Evolutionary conservation across 1,139 yeast genomes (phyloP), one percentile per base, ranked within the genome.

Genomic region (Taphrina sp.): DNA sequence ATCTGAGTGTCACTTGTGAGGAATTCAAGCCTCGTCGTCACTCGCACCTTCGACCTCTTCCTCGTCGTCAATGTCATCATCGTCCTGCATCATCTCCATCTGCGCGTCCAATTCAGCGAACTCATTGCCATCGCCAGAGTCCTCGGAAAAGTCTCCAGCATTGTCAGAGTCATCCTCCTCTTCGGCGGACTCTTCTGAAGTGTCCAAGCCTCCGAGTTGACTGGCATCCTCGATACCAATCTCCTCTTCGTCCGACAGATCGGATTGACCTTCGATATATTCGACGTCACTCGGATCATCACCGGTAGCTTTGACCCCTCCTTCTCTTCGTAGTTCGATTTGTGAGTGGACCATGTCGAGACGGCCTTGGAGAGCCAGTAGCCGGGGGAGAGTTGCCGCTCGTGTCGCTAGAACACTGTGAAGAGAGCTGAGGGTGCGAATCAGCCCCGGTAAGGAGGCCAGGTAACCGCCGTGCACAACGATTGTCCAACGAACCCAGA

Each of bases 401-500:
- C 90, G 83, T 64, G 81, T 81, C 36, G 82, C 76, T 64, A 92
- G 74, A 2, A 92, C 83, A 17, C 92, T 78, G 65, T 87, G 94
- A 62, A 94, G 74, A 33, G 87, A 79, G 2, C 95, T 81, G 59
- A 94, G 73, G 41, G 86, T 81, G 49, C 77, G 73, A 61, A 80
- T 74, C 61, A 85, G 75, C 62, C 85, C 82, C 43, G 95, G 90
- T 57, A 85, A 74, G 16, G 85, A 77, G 24, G 85, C 78, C 54
- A 83, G 72, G 61, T 81, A 82, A 1, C 95, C 92, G 37, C 98
- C 98, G 68, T 94, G 98, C 36, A 85, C 81, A 45, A 92, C 83
- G 65, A 94, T 75, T 51, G 89, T 83, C 94, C 96, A 90, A 68
- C 90, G 87, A 62, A 90, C 82, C 99, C 99, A 92, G 49, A 81